A percentile compares a stretch with the other conserved stretches of the same genome.
These are phyloP conservation scores for Stagonosporopsis rhizophila DNA, from an alignment of 2,329 filamentous ascomycete species.

Conservation along the genomic window DNA sequence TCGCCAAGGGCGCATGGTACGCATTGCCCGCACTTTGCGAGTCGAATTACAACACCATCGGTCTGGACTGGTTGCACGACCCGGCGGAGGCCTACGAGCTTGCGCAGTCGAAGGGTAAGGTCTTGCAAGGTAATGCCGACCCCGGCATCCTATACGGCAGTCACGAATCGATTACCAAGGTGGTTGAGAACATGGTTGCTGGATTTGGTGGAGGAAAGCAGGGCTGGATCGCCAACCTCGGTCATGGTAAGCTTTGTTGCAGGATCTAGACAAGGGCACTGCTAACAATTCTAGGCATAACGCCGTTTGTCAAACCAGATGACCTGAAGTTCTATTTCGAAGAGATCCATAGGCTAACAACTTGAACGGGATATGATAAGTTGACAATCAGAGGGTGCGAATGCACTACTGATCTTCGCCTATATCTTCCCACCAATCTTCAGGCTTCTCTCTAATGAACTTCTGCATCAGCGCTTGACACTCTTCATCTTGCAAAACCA, in stretches of 20 bases:
- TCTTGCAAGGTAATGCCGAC: slow-evolving; percentile 94
- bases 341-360: slow-evolving; percentile 72
- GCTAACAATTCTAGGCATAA: slow-evolving; percentile 72
- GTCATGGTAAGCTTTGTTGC: slow-evolving; percentile 72
- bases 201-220: slow-evolving; percentile 85
- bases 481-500: slow-evolving; percentile 71
- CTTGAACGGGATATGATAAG: slow-evolving; percentile 9
- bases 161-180: slow-evolving; percentile 78
- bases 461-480: slow-evolving; percentile 73
- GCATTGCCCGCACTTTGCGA: slow-evolving; percentile 86
- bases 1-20: slow-evolving; percentile 98
- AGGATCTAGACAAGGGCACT: background rate
- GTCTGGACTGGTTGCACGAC: slow-evolving; percentile 93
- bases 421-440: slow-evolving; percentile 67
- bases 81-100: slow-evolving; percentile 82
- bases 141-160: slow-evolving; percentile 91
- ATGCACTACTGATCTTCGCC: slow-evolving; percentile 32
- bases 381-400: background rate
- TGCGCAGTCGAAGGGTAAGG: slow-evolving; percentile 72
- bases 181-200: slow-evolving; percentile 83
- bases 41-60: slow-evolving; percentile 90
- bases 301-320: slow-evolving; percentile 91
- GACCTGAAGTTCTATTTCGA: slow-evolving; percentile 93
- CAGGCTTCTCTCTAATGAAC: slow-evolving; percentile 76
- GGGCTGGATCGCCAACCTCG: slow-evolving; percentile 96